These are phyloP conservation scores for Phlyctochytrium planicorne DNA, from an alignment of 192 early-diverging fungal genomes.

Conservation along the genomic window DNA sequence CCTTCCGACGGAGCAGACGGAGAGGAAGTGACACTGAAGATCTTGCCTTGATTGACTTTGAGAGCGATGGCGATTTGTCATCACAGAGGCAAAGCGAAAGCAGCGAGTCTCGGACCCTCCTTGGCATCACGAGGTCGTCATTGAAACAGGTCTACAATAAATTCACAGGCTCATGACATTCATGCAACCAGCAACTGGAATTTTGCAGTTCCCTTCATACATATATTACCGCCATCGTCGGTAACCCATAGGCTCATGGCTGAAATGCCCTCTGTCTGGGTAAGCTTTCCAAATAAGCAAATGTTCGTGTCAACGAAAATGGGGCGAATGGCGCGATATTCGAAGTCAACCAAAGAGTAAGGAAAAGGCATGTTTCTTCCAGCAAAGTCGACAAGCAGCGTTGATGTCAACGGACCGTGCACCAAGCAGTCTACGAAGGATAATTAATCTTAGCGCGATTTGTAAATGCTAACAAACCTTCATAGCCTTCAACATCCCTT, in stretches of 20 bases:
- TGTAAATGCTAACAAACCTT: not conserved
- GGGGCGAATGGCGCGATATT: constrained; percentile 52
- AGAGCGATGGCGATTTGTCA: not conserved
- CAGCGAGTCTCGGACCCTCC: not conserved
- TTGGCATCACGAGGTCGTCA: no score
- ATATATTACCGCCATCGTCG: not conserved
- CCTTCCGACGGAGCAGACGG: not conserved
- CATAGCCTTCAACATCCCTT: not conserved
- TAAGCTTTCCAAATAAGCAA: not conserved
- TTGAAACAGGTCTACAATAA: no score
- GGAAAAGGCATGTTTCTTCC: constrained; percentile 36
- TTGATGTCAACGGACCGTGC: constrained; percentile 73
- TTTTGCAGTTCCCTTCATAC: not conserved
- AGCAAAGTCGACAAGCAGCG: constrained; percentile 60
- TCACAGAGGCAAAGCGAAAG: not conserved
- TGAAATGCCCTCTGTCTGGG: not conserved
- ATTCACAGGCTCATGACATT: no score
- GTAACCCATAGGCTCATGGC: not conserved
- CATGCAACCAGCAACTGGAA: not conserved
- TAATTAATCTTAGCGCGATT: not conserved
- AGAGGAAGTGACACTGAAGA: not conserved
- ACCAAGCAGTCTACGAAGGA: constrained; percentile 54
- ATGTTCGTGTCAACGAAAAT: constrained; percentile 36
- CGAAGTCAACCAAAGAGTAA: not conserved
- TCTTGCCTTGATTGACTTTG: not conserved